These are phyloP conservation scores for Calonectria pseudoturangicola DNA, from an alignment of 2,329 filamentous ascomycete genomes.

Conservation along the genomic window DNA sequence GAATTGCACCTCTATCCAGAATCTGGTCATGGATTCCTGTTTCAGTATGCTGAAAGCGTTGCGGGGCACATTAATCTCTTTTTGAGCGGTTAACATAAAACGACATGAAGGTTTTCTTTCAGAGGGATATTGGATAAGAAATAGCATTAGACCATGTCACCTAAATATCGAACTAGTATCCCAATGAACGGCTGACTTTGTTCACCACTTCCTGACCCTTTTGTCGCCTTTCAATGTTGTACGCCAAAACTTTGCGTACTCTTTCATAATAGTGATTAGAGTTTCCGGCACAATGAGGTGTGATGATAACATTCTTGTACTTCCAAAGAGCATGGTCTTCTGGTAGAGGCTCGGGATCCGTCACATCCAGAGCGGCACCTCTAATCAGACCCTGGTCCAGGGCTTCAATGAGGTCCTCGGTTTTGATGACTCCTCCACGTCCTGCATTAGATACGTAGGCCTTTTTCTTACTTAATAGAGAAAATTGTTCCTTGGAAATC, in stretches of 20 bases:
- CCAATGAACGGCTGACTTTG: background rate
- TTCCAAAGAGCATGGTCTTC: constrained; percentile 26
- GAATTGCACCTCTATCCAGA: constrained; percentile 60
- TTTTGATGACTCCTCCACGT: constrained; percentile 13
- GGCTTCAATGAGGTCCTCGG: constrained; percentile 20
- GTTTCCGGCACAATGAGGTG: constrained; percentile 57
- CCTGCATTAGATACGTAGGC: constrained; percentile 27
- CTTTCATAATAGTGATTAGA: constrained; percentile 12
- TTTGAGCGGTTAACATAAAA: constrained; percentile 40
- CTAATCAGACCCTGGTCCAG: constrained; percentile 41
- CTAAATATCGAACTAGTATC: constrained; percentile 5
- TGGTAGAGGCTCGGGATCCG: constrained; percentile 82
- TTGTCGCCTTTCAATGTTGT: background rate
- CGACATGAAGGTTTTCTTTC: too few relatives aligned
- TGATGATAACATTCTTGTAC: constrained; percentile 24
- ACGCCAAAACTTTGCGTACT: background rate
- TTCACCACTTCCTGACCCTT: constrained; percentile 1
- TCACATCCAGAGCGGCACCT: constrained; percentile 82
- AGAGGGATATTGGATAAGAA: background rate
- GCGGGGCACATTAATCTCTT: constrained; percentile 59
- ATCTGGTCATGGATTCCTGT: constrained; percentile 61
- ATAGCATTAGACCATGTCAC: background rate
- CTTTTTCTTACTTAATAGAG: constrained; percentile 30
- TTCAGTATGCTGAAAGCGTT: constrained; percentile 58
- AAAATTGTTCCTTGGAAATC: constrained; percentile 32